phyloP scores from a whole-genome alignment of 2,329 filamentous ascomycete genomes.

The Ophiostoma ulmi region DNA sequence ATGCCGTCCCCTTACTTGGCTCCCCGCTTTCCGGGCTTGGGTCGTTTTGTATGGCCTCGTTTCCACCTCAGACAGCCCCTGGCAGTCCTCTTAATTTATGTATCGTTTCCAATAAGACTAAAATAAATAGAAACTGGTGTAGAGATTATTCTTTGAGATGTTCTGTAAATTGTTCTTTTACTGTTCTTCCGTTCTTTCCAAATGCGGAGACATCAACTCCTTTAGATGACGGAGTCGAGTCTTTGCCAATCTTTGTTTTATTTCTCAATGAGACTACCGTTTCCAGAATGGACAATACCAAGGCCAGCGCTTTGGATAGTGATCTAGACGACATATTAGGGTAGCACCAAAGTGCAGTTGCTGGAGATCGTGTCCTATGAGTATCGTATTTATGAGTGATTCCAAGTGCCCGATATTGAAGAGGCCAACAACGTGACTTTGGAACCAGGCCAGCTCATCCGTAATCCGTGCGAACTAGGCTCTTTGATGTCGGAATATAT shows the following conservation, averaged over 20 bases:
- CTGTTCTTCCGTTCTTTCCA: not conserved
- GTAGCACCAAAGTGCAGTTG: not conserved
- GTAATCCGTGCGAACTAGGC: too few species aligned
- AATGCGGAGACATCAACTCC: not conserved
- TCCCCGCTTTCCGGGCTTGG: constrained; percentile 4
- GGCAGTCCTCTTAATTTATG: constrained; percentile 5
- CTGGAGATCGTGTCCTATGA: not conserved
- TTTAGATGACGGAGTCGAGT: not conserved
- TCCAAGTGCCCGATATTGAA: not conserved
- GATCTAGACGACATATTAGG: not conserved
- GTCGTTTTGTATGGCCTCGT: constrained; percentile 1
- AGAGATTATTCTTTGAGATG: not conserved
- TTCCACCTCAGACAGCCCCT: constrained; percentile 9
- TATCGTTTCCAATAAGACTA: not conserved
- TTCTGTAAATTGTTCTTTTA: not conserved
- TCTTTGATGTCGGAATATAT: not conserved
- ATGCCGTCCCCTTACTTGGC: not conserved
- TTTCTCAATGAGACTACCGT: not conserved
- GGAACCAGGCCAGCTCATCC: not conserved
- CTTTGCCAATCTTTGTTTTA: not conserved
- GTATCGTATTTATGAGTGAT: not conserved
- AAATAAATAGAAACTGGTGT: not conserved
- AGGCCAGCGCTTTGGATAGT: not conserved
- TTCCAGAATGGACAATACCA: constrained; percentile 5
- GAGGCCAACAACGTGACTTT: not conserved